Evolutionary conservation across 257 asterid genomes (phyloP).

Genomic region (Solanum dulcamara): DNA sequence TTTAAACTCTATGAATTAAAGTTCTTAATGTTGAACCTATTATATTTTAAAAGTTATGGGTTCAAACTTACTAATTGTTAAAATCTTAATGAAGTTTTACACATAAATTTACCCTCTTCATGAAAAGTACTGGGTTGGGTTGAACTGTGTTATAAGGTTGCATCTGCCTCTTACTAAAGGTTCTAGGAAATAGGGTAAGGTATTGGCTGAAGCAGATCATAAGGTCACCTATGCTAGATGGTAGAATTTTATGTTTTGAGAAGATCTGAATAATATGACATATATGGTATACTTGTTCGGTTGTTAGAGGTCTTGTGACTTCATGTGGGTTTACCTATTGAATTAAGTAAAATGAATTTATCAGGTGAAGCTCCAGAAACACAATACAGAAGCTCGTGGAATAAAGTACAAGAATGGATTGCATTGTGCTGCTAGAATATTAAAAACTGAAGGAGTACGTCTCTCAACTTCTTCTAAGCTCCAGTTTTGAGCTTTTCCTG

Average conservation of each 20-base stretch:
- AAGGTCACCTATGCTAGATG: background rate
- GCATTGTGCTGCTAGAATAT: slow-evolving; percentile 74
- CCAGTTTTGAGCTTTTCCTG: background rate
- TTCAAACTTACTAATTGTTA: background rate
- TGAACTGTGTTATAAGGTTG: background rate
- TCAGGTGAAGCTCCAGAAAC: slow-evolving; percentile 92
- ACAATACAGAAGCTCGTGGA: slow-evolving; percentile 70
- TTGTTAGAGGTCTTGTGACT: background rate
- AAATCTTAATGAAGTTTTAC: background rate
- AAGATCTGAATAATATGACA: background rate
- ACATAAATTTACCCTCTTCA: background rate
- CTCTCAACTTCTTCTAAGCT: slow-evolving; percentile 17
- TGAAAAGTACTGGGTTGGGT: background rate
- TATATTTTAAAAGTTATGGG: background rate
- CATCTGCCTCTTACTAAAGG: background rate
- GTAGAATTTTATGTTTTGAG: background rate
- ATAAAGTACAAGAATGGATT: slow-evolving; percentile 59
- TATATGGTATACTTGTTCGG: background rate
- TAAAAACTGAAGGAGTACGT: slow-evolving; percentile 93
- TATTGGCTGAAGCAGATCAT: background rate
- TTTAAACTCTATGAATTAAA: background rate
- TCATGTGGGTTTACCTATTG: background rate
- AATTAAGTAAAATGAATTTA: background rate
- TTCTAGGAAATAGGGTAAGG: background rate
- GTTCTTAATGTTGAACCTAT: background rate